Evolutionary conservation across 202 grass and related monocot species (phyloP).

Genomic region (Setaria viridis): DNA sequence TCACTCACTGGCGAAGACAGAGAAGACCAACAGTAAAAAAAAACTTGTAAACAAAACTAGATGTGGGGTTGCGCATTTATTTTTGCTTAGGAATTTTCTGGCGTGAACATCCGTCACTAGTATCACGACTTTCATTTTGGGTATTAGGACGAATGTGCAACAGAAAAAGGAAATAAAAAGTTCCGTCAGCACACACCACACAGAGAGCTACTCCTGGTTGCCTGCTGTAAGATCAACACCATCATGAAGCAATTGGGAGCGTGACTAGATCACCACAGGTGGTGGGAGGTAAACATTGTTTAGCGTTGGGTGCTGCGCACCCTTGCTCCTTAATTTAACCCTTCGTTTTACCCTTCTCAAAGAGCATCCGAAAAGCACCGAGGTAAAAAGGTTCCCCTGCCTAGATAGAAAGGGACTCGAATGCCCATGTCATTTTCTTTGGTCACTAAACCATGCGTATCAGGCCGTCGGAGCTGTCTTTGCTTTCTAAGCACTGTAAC

Average conservation of each 20-base stretch:
- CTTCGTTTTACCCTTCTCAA: constrained; percentile 48
- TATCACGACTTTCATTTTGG: too few species aligned
- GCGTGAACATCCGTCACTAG: too few species aligned
- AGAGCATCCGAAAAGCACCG: constrained; percentile 59
- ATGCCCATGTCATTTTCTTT: constrained; percentile 38
- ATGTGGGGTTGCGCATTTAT: too few species aligned
- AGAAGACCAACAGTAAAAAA: background rate
- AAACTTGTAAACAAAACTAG: too few species aligned
- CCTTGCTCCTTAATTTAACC: background rate
- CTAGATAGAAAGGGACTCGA: constrained; percentile 35
- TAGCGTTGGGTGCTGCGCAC: constrained; percentile 19
- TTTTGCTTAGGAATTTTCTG: too few species aligned
- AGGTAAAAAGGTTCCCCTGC: background rate
- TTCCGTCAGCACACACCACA: too few species aligned
- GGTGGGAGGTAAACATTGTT: background rate
- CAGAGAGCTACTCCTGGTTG: background rate
- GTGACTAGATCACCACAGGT: constrained; percentile 21
- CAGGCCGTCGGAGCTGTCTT: constrained; percentile 34
- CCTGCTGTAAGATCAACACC: background rate
- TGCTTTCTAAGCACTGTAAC: constrained; percentile 48
- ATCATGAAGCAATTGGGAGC: constrained; percentile 7
- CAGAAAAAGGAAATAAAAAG: too few species aligned
- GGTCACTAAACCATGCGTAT: constrained; percentile 34
- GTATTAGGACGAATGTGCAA: too few species aligned
- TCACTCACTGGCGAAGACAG: background rate